A percentile compares a stretch with the other conserved stretches of the same genome.
phyloP scores from a whole-genome alignment of 495 filamentous ascomycete species.

The Penicillium riverlandense region DNA sequence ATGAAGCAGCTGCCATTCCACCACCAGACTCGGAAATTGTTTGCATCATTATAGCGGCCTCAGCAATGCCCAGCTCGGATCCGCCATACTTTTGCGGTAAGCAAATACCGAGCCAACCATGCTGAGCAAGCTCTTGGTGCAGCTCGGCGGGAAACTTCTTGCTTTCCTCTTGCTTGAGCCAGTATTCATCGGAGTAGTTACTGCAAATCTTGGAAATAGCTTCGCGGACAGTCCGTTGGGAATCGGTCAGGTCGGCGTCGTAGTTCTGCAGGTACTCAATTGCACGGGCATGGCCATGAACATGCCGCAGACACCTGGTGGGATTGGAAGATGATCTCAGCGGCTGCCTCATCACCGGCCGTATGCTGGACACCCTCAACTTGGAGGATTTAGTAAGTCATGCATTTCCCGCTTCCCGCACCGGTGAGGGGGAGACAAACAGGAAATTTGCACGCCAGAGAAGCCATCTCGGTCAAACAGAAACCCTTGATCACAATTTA shows the following conservation, averaged over 20 bases:
- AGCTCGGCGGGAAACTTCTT: slow-evolving; percentile 65
- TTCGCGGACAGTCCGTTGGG: slow-evolving; percentile 66
- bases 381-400: no score
- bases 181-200: slow-evolving; percentile 57
- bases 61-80: slow-evolving; percentile 66
- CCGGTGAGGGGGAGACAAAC: no score
- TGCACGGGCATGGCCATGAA: background rate
- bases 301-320: no score
- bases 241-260: slow-evolving; percentile 60
- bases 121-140: slow-evolving; percentile 63
- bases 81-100: slow-evolving; percentile 66
- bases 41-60: slow-evolving; percentile 82
- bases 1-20: slow-evolving; percentile 70
- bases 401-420: no score
- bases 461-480: no score
- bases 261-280: slow-evolving; percentile 56
- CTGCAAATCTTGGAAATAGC: slow-evolving; percentile 62
- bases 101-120: slow-evolving; percentile 79
- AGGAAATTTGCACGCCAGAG: no score
- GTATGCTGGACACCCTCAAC: no score
- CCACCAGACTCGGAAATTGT: slow-evolving; percentile 72
- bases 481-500: no score
- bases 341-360: no score
- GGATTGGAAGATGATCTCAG: no score
- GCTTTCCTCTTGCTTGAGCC: slow-evolving; percentile 60